Evolutionary conservation across 176 grass and related monocot species (phyloP), one percentile per base, ranked within the genome.

Genomic region (Ananas comosus): DNA sequence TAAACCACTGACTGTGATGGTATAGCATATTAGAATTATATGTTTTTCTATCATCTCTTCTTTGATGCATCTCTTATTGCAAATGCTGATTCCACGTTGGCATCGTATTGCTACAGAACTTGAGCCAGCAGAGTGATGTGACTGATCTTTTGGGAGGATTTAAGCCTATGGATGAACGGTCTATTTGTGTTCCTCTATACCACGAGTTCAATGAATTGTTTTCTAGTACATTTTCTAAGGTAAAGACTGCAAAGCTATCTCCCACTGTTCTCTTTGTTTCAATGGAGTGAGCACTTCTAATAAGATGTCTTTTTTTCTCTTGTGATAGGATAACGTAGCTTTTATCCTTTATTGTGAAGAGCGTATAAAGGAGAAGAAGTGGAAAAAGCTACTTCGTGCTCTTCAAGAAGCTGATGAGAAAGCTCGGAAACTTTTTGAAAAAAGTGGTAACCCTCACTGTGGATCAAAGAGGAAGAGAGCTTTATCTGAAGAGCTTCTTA

Each of bases 121-220:
- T 96, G 71, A 96, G 92, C 52, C 88, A 96, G 76, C 92, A 96
- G 81, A 96, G 92, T 79, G 92, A 96, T 76, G 87, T 87, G 74
- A 82, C 92, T 73, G 92, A 96, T 96, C 88, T 96, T 74, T 79
- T 96, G 2, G 92, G 92, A 42, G 92, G 92, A 63, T 96, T 89
- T 82, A 96, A 96, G 73, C 92, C 88, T 22, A 74, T 82, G 71
- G 88, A 96, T 96, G 80, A 73, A 50, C 78, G 74, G 19, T 96
- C 81, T 51, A 91, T 92, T 78, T 96, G 88, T 50, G 57, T 83
- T 74, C 88, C 88, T 79, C 83, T 96, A 84, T 96, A 89, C 73
- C 69, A 51, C 1, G 88, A 96, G 73, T 96, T 96, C 86, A 92
- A 85, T 71, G 59, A 80, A 61, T 83, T 96, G 70, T 91, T 96